These are phyloP conservation scores for Cardamine occulta DNA, from an alignment of 345 rosid genomes.

Conservation along the genomic window DNA sequence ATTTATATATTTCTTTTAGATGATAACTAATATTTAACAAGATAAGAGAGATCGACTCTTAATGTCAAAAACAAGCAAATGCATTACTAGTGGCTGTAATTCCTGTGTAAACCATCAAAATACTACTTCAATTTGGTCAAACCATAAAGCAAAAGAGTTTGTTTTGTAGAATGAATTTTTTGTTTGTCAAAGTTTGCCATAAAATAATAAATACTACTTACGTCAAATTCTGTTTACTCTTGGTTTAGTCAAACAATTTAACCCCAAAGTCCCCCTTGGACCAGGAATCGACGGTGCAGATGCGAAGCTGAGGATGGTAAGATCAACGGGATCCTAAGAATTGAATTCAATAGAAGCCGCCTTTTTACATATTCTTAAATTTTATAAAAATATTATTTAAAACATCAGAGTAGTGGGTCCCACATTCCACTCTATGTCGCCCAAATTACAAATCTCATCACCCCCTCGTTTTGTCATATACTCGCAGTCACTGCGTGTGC, in stretches of 20 bases:
- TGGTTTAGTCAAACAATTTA: constrained; percentile 25
- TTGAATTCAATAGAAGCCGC: constrained; percentile 16
- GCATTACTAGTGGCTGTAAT: constrained; percentile 8
- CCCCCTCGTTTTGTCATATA: constrained; percentile 23
- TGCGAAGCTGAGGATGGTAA: constrained; percentile 1
- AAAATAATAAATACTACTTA: neutral
- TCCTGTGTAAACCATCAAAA: constrained; percentile 6
- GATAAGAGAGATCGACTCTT: neutral
- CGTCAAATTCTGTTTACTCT: constrained; percentile 15
- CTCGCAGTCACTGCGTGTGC: neutral
- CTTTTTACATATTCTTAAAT: neutral
- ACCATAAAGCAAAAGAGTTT: neutral
- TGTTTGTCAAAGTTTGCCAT: constrained; percentile 3
- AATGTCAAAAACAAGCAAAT: constrained; percentile 29
- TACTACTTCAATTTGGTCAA: constrained; percentile 27
- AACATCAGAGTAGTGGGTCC: constrained; percentile 15
- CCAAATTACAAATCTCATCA: constrained; percentile 36
- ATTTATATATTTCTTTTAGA: neutral
- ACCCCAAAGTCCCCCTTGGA: neutral
- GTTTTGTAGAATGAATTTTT: neutral
- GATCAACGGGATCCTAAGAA: constrained; percentile 13
- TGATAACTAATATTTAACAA: neutral
- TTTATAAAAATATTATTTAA: neutral
- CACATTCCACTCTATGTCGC: constrained; percentile 38
- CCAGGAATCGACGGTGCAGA: constrained; percentile 9